Percentiles rank a stretch among this genome's conserved stretches.
Evolutionary conservation across 2,329 filamentous ascomycete genomes (phyloP).

Genomic region (Trichoderma harzianum): DNA sequence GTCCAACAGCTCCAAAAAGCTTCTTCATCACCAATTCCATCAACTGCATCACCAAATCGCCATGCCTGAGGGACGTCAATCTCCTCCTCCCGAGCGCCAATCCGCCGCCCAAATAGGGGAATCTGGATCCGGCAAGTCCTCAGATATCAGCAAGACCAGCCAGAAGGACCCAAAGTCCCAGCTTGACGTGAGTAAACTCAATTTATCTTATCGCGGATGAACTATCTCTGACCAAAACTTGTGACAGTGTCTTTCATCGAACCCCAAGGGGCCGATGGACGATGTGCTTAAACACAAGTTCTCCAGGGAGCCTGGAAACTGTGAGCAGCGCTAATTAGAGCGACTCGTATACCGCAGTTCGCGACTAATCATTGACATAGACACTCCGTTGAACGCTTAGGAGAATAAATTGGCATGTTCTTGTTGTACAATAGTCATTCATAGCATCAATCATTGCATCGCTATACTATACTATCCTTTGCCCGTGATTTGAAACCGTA

Average conservation of each 20-base stretch:
- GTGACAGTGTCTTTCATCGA: conserved; percentile 54
- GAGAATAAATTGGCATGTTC: not conserved
- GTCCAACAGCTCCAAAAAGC: not conserved
- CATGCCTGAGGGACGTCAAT: conserved; percentile 76
- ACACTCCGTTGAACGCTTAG: not conserved
- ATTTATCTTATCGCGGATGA: not conserved
- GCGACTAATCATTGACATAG: not conserved
- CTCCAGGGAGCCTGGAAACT: conserved; percentile 41
- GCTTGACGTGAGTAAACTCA: conserved; percentile 42
- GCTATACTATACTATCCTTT: conserved; percentile 15
- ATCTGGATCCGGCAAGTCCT: conserved; percentile 44
- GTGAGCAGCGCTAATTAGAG: not conserved
- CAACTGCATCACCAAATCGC: conserved; percentile 28
- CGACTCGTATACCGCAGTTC: not conserved
- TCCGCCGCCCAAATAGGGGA: conserved; percentile 61
- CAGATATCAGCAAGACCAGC: conserved; percentile 34
- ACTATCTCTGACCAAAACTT: not conserved
- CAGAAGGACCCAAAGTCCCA: conserved; percentile 53
- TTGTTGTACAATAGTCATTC: conserved; percentile 1
- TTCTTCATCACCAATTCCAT: not conserved
- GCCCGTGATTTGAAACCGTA: conserved; percentile 21
- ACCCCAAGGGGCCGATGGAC: conserved; percentile 64
- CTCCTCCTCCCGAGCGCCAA: conserved; percentile 69
- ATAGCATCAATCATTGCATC: conserved; percentile 16
- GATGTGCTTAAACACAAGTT: conserved; percentile 60